Conservation (phyloP, 129 eudicot genomes). For the Gnaphalium uliginosum region DNA sequence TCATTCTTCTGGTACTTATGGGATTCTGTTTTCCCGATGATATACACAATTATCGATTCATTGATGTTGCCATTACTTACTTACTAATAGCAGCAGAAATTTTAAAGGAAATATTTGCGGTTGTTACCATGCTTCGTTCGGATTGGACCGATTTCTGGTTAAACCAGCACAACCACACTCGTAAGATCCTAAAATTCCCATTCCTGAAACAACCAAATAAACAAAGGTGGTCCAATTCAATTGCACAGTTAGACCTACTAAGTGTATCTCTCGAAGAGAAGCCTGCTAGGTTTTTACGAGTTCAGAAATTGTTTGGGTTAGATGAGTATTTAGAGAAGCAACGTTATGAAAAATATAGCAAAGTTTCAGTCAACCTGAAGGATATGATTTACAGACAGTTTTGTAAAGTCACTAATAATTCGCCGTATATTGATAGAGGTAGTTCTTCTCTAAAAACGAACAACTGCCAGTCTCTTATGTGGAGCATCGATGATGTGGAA, state of each 20-base stretch:
- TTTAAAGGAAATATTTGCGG: conserved; percentile 33
- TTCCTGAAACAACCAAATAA: conserved; percentile 24
- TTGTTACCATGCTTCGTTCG: conserved; percentile 32
- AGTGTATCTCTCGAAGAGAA: conserved; percentile 33
- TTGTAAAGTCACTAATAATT: neutral
- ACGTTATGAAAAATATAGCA: neutral
- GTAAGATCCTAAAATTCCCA: neutral
- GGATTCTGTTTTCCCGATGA: conserved; percentile 23
- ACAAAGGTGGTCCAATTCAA: conserved; percentile 51
- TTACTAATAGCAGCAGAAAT: conserved; percentile 36
- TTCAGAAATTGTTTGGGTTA: conserved; percentile 33
- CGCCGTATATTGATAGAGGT: neutral
- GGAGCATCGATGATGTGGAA: conserved; percentile 30
- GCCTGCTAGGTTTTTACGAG: conserved; percentile 8
- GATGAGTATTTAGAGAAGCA: neutral
- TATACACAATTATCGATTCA: conserved; percentile 5
- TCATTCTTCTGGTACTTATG: conserved; percentile 17
- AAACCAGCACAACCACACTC: conserved; percentile 30
- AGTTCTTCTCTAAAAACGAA: conserved; percentile 15
- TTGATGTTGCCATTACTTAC: conserved; percentile 43
- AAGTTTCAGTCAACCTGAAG: neutral
- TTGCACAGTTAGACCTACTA: conserved; percentile 49
- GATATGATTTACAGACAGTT: neutral
- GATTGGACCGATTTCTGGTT: conserved; percentile 51
- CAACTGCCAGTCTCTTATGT: neutral